Percentiles rank a stretch among this genome's conserved stretches.
Conservation (phyloP, 2,329 filamentous ascomycete species). For the Ophiocordyceps camponoti-floridani region DNA sequence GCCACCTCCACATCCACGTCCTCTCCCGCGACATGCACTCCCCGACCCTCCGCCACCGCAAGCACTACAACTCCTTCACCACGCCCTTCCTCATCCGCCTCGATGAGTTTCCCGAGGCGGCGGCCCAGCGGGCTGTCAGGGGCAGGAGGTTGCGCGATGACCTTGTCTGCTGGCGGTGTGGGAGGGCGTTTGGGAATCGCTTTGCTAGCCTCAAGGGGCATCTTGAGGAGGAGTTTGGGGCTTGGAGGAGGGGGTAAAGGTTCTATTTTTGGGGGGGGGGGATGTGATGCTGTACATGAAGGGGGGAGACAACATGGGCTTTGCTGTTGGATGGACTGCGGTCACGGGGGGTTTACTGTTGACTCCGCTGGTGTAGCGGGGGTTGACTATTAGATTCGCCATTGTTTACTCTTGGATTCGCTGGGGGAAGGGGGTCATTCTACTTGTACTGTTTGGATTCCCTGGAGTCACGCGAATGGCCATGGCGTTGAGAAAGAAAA, state of each 20-base stretch:
- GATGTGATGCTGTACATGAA: too few relatives aligned
- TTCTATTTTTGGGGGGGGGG: too few relatives aligned
- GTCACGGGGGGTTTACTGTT: too few relatives aligned
- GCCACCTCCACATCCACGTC: slow-evolving; percentile 79
- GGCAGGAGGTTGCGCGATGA: slow-evolving; percentile 29
- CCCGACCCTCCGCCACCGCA: slow-evolving; percentile 53
- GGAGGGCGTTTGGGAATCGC: slow-evolving; percentile 50
- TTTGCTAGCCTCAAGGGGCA: slow-evolving; percentile 64
- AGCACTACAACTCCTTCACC: slow-evolving; percentile 85
- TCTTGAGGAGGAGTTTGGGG: slow-evolving; percentile 53
- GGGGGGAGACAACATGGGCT: too few relatives aligned
- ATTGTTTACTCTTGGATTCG: too few relatives aligned
- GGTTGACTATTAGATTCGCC: too few relatives aligned
- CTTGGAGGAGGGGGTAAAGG: slow-evolving; percentile 50
- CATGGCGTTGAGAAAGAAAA: too few relatives aligned
- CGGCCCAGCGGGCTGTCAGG: slow-evolving; percentile 28
- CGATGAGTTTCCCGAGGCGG: slow-evolving; percentile 58
- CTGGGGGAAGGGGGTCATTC: too few relatives aligned
- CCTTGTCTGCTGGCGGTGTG: slow-evolving; percentile 75
- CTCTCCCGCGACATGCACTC: slow-evolving; percentile 65
- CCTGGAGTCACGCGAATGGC: too few relatives aligned
- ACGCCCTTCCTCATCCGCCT: slow-evolving; percentile 70
- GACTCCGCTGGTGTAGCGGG: too few relatives aligned
- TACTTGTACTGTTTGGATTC: too few relatives aligned
- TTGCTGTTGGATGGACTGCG: too few relatives aligned